phyloP scores from a whole-genome alignment of 2,329 filamentous ascomycete species.

The Monosporascus sp. region DNA sequence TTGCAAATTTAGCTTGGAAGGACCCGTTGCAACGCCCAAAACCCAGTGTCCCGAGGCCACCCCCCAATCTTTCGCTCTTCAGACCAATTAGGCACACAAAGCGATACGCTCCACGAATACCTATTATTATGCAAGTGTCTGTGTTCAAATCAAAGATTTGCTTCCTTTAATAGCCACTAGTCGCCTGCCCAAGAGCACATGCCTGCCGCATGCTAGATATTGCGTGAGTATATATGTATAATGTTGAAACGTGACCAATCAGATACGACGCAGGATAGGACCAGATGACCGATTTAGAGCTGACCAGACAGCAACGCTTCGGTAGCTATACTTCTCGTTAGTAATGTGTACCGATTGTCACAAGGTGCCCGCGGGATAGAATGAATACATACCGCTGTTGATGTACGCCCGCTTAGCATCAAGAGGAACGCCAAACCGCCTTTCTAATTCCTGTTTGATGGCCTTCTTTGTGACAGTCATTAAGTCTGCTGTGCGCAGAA shows the following conservation, averaged over 20 bases:
- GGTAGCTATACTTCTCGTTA: conserved; percentile 48
- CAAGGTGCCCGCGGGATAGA: neutral
- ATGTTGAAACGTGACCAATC: neutral
- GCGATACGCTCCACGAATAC: neutral
- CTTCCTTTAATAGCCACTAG: neutral
- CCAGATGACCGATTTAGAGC: conserved; percentile 41
- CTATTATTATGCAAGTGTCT: neutral
- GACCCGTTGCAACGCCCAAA: neutral
- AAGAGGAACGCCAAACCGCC: conserved; percentile 78
- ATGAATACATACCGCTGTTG: conserved; percentile 67
- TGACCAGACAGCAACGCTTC: conserved; percentile 75
- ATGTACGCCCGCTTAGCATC: conserved; percentile 91
- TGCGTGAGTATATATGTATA: neutral
- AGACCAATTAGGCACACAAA: neutral
- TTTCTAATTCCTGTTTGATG: conserved; percentile 89
- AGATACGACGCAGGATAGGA: neutral
- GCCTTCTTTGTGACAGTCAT: conserved; percentile 99
- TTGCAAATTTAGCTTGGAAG: too few relatives aligned
- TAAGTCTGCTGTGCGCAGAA: conserved; percentile 83
- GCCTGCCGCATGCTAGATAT: neutral
- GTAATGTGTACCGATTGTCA: conserved; percentile 20
- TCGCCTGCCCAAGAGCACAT: neutral
- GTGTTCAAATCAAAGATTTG: neutral
- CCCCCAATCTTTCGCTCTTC: neutral
- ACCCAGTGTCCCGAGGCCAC: neutral